Percentiles rank a stretch among this genome's conserved stretches.
Conservation (phyloP, 805 yeast genomes). For the Tetrapisispora arboricola region DNA sequence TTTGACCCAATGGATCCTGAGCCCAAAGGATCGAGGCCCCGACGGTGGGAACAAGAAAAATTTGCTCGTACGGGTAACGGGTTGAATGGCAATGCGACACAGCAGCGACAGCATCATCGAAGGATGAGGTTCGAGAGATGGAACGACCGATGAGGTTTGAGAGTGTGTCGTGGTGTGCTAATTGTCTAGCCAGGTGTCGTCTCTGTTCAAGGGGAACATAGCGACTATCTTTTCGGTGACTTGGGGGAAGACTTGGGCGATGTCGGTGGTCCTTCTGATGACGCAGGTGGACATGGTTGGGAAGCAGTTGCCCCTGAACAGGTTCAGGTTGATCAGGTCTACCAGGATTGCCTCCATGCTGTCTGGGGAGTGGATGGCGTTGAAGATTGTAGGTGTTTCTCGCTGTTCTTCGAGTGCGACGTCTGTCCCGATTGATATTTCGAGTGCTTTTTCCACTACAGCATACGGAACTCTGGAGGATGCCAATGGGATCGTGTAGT, state of each 20-base stretch:
- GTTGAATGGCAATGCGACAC: background rate
- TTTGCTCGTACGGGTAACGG: background rate
- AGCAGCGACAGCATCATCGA: background rate
- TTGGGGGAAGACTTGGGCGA: constrained; percentile 21
- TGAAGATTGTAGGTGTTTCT: constrained; percentile 11
- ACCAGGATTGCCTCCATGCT: constrained; percentile 24
- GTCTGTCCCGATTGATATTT: constrained; percentile 12
- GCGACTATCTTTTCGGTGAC: constrained; percentile 20
- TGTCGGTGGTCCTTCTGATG: constrained; percentile 19
- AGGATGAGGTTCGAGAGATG: no score
- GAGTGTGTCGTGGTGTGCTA: background rate
- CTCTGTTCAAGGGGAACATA: constrained; percentile 21
- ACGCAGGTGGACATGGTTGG: constrained; percentile 23
- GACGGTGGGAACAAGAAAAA: background rate
- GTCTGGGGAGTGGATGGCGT: constrained; percentile 15
- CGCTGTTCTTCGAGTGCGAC: background rate
- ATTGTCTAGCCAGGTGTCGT: constrained; percentile 25
- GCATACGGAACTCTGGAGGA: constrained; percentile 23
- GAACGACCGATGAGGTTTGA: no score
- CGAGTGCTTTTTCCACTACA: constrained; percentile 12
- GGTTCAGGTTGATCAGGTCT: constrained; percentile 23
- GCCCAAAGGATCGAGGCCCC: background rate
- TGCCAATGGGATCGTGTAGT: constrained; percentile 11
- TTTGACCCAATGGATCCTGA: background rate
- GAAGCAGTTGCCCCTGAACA: constrained; percentile 27